Conservation (phyloP, 805 yeast species). For the Candida silvatica region DNA sequence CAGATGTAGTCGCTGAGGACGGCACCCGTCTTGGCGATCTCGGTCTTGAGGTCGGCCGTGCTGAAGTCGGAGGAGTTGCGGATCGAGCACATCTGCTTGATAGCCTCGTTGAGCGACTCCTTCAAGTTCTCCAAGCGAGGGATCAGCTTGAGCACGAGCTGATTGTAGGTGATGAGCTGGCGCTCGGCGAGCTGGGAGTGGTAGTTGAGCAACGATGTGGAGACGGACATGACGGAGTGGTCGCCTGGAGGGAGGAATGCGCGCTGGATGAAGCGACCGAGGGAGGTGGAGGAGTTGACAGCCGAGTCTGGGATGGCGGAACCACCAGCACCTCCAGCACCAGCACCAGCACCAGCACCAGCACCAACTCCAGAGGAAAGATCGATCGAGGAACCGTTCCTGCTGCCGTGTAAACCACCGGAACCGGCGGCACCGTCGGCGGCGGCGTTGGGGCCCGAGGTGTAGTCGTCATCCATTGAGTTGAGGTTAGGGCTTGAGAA, state of each 20-base stretch:
- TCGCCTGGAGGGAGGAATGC: conserved; percentile 31
- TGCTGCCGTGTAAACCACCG: no score
- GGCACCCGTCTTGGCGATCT: conserved; percentile 56
- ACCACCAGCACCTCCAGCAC: not conserved
- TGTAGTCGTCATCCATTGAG: conserved; percentile 16
- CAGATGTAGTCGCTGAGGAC: conserved; percentile 37
- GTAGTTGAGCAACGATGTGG: conserved; percentile 22
- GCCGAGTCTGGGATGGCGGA: not conserved
- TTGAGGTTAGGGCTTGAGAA: conserved; percentile 11
- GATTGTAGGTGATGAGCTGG: conserved; percentile 43
- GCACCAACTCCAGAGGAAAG: no score
- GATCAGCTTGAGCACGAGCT: conserved; percentile 36
- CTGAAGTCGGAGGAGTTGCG: conserved; percentile 48
- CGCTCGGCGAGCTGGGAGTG: conserved; percentile 29
- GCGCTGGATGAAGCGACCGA: conserved; percentile 40
- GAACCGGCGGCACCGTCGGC: conserved; percentile 25
- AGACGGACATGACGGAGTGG: conserved; percentile 28
- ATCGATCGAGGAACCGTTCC: not conserved
- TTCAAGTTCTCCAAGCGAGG: conserved; percentile 51
- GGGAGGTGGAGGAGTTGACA: not conserved
- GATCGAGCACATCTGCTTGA: conserved; percentile 45
- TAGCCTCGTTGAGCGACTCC: conserved; percentile 42
- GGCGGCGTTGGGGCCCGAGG: not conserved
- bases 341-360: no score
- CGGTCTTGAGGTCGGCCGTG: conserved; percentile 43